Evolutionary conservation across 2,329 filamentous ascomycete species (phyloP).

Genomic region (Thermothelomyces thermophilus): DNA sequence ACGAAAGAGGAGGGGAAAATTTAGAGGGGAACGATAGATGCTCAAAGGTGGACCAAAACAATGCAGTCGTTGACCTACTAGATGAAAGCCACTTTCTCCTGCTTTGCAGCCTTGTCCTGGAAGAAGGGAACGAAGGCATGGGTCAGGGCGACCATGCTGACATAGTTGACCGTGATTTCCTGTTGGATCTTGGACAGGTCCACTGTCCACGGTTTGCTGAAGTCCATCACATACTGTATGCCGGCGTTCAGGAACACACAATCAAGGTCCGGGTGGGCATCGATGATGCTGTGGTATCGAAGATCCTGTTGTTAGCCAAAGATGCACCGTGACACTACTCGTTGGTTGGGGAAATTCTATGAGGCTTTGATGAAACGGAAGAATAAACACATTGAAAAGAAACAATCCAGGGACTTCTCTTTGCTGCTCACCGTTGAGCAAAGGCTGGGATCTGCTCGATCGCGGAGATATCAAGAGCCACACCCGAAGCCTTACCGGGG

Average conservation of each 20-base stretch:
- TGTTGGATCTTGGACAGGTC: slow-evolving; percentile 31
- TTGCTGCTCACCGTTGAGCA: too few relatives aligned
- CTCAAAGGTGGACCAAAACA: too few relatives aligned
- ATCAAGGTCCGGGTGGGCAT: slow-evolving; percentile 44
- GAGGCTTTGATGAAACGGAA: neutral
- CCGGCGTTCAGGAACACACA: slow-evolving; percentile 53
- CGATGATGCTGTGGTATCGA: slow-evolving; percentile 27
- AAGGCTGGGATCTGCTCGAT: too few relatives aligned
- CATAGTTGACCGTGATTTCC: slow-evolving; percentile 24
- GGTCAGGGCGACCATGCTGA: slow-evolving; percentile 19
- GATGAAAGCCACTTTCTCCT: too few relatives aligned
- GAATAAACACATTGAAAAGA: slow-evolving; percentile 27
- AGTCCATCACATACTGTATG: slow-evolving; percentile 43
- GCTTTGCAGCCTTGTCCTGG: slow-evolving; percentile 26
- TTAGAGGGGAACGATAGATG: too few relatives aligned
- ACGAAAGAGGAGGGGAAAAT: slow-evolving; percentile 28
- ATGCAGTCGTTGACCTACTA: too few relatives aligned
- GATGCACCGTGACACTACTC: neutral
- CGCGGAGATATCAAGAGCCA: too few relatives aligned
- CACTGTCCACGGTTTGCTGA: slow-evolving; percentile 35
- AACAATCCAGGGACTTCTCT: too few relatives aligned
- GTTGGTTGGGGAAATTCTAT: neutral
- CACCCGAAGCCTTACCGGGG: too few relatives aligned
- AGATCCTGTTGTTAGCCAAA: neutral
- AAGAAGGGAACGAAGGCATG: slow-evolving; percentile 22